Conservation (phyloP, 2,329 filamentous ascomycete species). For the Monosporascus sp. region DNA sequence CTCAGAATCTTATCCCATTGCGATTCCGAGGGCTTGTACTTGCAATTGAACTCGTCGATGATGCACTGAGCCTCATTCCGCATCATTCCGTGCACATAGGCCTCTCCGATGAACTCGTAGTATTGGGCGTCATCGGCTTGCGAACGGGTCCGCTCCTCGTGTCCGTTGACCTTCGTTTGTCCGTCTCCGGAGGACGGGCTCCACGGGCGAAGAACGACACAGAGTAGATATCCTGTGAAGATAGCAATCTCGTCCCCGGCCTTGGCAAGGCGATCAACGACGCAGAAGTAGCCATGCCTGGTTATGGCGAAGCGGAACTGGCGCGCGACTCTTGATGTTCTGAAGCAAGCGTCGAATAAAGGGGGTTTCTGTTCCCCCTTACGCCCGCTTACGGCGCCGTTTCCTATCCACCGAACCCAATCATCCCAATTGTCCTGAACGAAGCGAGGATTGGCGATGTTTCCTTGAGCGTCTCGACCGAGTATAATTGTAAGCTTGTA, state of each 20-base stretch:
- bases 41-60: conserved; percentile 15
- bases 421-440: conserved; percentile 5
- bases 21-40: conserved; percentile 9
- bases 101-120: conserved; percentile 17
- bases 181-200: background rate
- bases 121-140: conserved; percentile 3
- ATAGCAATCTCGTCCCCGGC: conserved; percentile 12
- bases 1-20: background rate
- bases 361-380: background rate
- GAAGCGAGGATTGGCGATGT: conserved; percentile 1
- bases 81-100: conserved; percentile 20
- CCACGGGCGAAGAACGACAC: conserved; percentile 8
- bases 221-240: conserved; percentile 11
- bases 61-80: conserved; percentile 18
- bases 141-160: background rate
- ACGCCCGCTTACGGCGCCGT: background rate
- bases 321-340: conserved; percentile 6
- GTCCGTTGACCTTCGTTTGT: background rate
- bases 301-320: conserved; percentile 17
- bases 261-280: conserved; percentile 10
- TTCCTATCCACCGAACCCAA: conserved; percentile 5
- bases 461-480: conserved; percentile 1
- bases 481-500: conserved; percentile 7
- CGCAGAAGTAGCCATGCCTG: conserved; percentile 16
- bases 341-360: conserved; percentile 3